Base-by-base conservation (phyloP, 208 protist species). In the Trypanosoma theileri region DNA sequence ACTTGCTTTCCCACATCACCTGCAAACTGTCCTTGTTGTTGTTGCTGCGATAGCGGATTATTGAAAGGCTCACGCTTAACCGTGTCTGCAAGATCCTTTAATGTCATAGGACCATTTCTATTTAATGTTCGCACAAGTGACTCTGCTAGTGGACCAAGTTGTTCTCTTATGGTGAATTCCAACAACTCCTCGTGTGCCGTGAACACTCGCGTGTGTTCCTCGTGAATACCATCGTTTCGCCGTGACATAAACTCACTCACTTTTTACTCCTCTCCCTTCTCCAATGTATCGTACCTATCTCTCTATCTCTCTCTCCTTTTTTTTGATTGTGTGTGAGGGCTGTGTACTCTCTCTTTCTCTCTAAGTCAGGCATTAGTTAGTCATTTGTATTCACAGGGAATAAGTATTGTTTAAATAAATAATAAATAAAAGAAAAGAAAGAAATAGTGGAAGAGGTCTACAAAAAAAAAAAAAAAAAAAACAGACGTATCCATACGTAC, bases 71-170 rank as follows among this genome's bases (percentile, higher is more conserved):
- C 73, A n/a, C 44, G 61, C 44, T 65, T 62, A 10, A 81, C 53
- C 13, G 58, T 55, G 12, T 74, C 62, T 21, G 75, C 59, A 4
- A 85, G 48, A 44, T 77, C 61, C 26, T 62, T 59, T 45, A 85
- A 62, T 22, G 72, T 71, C 52, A 88, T 50, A 9, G 71, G 57
- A 19, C 77, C 77, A 46, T 53, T 51, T 7, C 67, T 59, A 11
- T 58, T 60, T 16, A 88, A 74, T 14, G 57, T 55, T 14, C 72
- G 79, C 24, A 79, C 75, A 53, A 85, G 51, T 26, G 67, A 77
- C 1, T 58, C 76, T 24, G 79, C 83, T 44, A 88, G 64, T 10
- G 77, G 80, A 26, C 83, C 79, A 14, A 85, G 77, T 51, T 85
- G 83, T 17, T 81, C 66, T 13, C 48, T 35, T 14, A 88, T 56